Evolutionary conservation across 768 basidiomycete species (phyloP).

Genomic region (Candolleomyces eurysporus): DNA sequence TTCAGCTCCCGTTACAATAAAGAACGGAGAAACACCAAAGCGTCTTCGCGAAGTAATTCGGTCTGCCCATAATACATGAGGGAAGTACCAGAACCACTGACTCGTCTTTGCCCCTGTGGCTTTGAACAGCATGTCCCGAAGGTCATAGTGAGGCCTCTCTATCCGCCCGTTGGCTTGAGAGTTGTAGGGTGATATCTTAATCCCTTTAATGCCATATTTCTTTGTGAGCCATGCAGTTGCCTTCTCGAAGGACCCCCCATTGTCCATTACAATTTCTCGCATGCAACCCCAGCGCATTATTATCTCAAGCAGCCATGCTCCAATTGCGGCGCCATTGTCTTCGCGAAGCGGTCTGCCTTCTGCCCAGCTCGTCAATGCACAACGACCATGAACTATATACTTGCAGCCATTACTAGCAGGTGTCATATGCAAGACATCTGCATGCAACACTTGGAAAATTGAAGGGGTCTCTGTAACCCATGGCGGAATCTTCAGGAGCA

Average conservation of each 20-base stretch:
- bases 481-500: constrained; percentile 15
- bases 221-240: constrained; percentile 15
- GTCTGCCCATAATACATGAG: no score
- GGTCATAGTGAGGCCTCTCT: not conserved
- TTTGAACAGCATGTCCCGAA: no score
- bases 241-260: constrained; percentile 24
- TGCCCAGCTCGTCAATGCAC: no score
- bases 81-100: no score
- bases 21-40: no score
- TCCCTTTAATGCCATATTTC: not conserved
- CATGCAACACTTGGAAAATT: constrained; percentile 23
- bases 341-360: constrained; percentile 22
- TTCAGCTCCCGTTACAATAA: no score
- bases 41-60: no score
- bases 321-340: constrained; percentile 17
- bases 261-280: constrained; percentile 31
- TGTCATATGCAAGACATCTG: no score
- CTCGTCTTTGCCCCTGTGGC: no score
- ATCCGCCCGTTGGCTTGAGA: not conserved
- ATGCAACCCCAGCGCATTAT: constrained; percentile 32
- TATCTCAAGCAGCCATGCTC: constrained; percentile 21
- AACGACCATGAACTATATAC: no score
- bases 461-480: constrained; percentile 16
- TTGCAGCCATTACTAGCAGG: no score
- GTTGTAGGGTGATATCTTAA: not conserved